Evolutionary conservation across 768 basidiomycete genomes (phyloP).

Genomic region (Mycena maculata): DNA sequence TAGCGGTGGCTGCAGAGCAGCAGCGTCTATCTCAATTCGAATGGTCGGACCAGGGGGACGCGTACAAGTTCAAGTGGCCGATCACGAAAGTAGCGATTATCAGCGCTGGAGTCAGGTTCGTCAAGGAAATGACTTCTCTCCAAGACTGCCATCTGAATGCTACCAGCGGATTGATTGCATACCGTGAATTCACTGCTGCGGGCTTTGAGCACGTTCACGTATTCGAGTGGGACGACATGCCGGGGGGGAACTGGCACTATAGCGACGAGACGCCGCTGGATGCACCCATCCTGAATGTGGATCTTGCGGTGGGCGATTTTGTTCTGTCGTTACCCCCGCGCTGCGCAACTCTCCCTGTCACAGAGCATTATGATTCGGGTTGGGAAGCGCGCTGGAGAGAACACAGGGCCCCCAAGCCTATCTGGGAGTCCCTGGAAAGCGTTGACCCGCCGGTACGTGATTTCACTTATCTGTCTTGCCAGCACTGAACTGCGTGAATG

Average conservation of each 20-base stretch:
- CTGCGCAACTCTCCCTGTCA: slow-evolving; percentile 42
- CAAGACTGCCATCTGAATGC: background rate
- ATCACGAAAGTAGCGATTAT: slow-evolving; percentile 55
- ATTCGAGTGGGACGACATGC: slow-evolving; percentile 46
- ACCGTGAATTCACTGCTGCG: slow-evolving; percentile 48
- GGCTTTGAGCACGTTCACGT: slow-evolving; percentile 44
- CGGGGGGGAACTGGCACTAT: slow-evolving; percentile 59
- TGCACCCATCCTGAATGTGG: slow-evolving; percentile 50
- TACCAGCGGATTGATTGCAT: slow-evolving; percentile 49
- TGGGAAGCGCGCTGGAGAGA: slow-evolving; percentile 28
- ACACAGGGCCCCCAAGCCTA: slow-evolving; percentile 14
- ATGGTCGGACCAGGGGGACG: background rate
- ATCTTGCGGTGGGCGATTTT: slow-evolving; percentile 48
- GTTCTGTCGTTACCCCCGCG: slow-evolving; percentile 50
- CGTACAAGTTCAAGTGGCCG: slow-evolving; percentile 51
- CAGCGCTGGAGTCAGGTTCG: slow-evolving; percentile 56
- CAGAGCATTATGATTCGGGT: slow-evolving; percentile 14
- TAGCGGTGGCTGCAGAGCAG: background rate
- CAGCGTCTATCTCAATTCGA: slow-evolving; percentile 7
- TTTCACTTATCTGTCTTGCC: too few relatives aligned
- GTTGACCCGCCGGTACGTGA: slow-evolving; percentile 37
- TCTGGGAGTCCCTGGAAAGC: slow-evolving; percentile 38
- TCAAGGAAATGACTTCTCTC: background rate
- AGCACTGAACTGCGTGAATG: background rate
- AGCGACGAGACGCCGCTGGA: slow-evolving; percentile 50